Conservation (phyloP, 345 rosid genomes). For the Populus ilicifolia region DNA sequence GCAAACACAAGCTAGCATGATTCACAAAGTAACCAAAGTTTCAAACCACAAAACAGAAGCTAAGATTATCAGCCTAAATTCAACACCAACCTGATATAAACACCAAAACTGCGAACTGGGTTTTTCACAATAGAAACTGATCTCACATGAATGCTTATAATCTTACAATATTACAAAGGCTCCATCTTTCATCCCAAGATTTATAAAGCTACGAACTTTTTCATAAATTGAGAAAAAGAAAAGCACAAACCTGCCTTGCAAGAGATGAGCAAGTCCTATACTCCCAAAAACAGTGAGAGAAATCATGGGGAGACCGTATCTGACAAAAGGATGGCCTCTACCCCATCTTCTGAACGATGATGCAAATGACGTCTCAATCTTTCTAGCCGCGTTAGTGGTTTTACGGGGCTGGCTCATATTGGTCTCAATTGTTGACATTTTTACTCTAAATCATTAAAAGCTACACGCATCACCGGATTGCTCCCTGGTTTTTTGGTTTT, state of each 20-base stretch:
- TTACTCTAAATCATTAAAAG: not conserved
- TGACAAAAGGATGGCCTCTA: conserved; percentile 70
- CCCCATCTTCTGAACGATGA: conserved; percentile 80
- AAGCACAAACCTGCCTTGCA: conserved; percentile 80
- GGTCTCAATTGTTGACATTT: conserved; percentile 7
- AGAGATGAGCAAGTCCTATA: conserved; percentile 77
- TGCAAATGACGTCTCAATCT: conserved; percentile 18
- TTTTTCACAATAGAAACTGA: not conserved
- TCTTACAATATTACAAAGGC: not conserved
- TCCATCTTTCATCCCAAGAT: not conserved
- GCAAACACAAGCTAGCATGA: not conserved
- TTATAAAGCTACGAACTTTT: not conserved
- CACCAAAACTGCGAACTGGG: not conserved
- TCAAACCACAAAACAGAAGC: not conserved
- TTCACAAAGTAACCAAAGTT: not conserved
- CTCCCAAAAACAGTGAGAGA: conserved; percentile 82
- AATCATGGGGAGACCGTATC: conserved; percentile 96
- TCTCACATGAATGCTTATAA: not conserved
- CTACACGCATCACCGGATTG: not conserved
- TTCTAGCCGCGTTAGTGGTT: not conserved
- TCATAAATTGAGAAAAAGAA: not conserved
- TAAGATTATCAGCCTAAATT: not conserved
- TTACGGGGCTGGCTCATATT: conserved; percentile 6
- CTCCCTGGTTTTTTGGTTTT: not conserved
- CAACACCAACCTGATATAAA: not conserved